These are phyloP conservation scores for Allodekkera sacchari DNA, from an alignment of 805 yeast species.

Conservation along the genomic window DNA sequence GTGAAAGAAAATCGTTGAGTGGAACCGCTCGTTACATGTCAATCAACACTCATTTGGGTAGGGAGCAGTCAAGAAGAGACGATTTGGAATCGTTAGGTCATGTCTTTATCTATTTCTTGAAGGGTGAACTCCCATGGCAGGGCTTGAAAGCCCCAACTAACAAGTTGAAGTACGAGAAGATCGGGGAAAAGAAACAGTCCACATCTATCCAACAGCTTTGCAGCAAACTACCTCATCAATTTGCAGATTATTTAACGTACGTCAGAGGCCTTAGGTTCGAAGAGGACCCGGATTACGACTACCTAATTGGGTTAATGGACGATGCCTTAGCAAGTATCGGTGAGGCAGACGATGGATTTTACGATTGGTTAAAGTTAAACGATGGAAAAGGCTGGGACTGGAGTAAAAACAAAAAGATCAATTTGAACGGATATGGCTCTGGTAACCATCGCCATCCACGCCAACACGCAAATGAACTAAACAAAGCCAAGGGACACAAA, in stretches of 20 bases:
- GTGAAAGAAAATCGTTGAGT: slow-evolving; percentile 71
- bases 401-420: slow-evolving; percentile 64
- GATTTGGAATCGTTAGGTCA: slow-evolving; percentile 78
- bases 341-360: slow-evolving; percentile 55
- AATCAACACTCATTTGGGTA: slow-evolving; percentile 77
- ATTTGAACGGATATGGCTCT: slow-evolving; percentile 71
- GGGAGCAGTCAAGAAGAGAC: slow-evolving; percentile 78
- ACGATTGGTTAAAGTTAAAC: slow-evolving; percentile 77
- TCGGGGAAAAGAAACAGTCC: slow-evolving; percentile 71
- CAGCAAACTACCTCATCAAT: slow-evolving; percentile 60
- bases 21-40: slow-evolving; percentile 89
- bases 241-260: slow-evolving; percentile 63
- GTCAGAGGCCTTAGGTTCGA: slow-evolving; percentile 68
- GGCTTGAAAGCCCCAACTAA: slow-evolving; percentile 86
- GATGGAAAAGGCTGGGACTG: slow-evolving; percentile 81
- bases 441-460: slow-evolving; percentile 5
- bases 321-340: slow-evolving; percentile 50
- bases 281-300: slow-evolving; percentile 72
- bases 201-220: slow-evolving; percentile 57
- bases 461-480: slow-evolving; percentile 1
- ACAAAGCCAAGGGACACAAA: slow-evolving; percentile 1
- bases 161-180: slow-evolving; percentile 73
- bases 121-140: slow-evolving; percentile 84
- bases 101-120: slow-evolving; percentile 68
- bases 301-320: slow-evolving; percentile 52